Base-by-base conservation (phyloP, 1,284 basidiomycete genomes). In the Tilletia caries region DNA sequence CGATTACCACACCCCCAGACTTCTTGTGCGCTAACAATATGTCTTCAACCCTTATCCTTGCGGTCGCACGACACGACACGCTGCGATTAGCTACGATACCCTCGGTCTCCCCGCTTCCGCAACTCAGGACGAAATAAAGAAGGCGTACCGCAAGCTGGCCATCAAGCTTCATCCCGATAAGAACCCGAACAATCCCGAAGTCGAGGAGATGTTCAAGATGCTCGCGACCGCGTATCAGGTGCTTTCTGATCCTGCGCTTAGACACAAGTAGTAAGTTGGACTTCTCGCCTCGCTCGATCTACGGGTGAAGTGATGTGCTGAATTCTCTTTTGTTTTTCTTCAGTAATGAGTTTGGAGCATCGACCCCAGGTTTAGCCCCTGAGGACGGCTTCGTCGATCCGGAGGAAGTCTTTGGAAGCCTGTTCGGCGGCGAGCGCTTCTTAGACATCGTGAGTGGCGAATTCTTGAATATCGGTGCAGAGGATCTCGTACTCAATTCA, bases 121-220 rank as follows among this genome's bases (percentile, higher is more conserved):
- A 3, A 90, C 90, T 18, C 87, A 88, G 1, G 92, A 92, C 15
- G 92, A 95, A 70, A 89, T 98, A 83, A 98, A 98, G 86, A 96
- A 94, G 84, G 92, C 95, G 2, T 98, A 98, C 85, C 89, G 94
- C 65, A 89, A 95, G 23, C 86, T 96, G 67, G 95, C 95, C 1
- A 96, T 97, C 85, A 95, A 95, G 84, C 90, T 86, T 58, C 86
- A 87, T 76, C 87, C 87, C 1, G 87, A 88, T 75, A 87, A 98
- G 88, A 98, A 98, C 82, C 91, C 91, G 0, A 90, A 93, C 79
- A 93, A 98, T 84, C 93, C 93, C 0, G 87, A 89, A 69, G 95
- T 93, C 0, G 93, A 92, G 83, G 95, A 96, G 77, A 86, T 85
- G 77, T 88, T 88, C 81, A 83, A 83, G 84, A 62, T 70, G 23